Evolutionary conservation across 2,329 filamentous ascomycete species (phyloP).

Genomic region (Diaporthe velutina): DNA sequence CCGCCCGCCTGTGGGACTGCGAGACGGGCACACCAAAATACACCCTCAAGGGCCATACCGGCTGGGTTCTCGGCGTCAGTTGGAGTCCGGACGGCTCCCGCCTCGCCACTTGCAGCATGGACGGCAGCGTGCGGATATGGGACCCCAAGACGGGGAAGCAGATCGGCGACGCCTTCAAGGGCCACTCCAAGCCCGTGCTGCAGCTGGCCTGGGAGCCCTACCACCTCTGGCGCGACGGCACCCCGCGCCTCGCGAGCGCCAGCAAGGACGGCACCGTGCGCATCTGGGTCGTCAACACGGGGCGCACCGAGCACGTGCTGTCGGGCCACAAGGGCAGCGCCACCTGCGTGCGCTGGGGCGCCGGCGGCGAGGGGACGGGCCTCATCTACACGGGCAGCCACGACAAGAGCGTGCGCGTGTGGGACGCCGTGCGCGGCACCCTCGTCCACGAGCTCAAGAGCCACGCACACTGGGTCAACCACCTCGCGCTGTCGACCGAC

Average conservation of each 20-base stretch:
- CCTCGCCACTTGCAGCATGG: slow-evolving; percentile 92
- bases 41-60: slow-evolving; percentile 88
- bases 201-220: slow-evolving; percentile 94
- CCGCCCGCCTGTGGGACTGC: slow-evolving; percentile 93
- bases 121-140: slow-evolving; percentile 92
- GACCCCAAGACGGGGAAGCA: slow-evolving; percentile 84
- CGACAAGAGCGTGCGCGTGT: slow-evolving; percentile 93
- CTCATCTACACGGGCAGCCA: slow-evolving; percentile 87
- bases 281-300: slow-evolving; percentile 86
- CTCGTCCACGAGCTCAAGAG: slow-evolving; percentile 82
- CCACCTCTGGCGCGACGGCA: slow-evolving; percentile 81
- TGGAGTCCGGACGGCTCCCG: slow-evolving; percentile 88
- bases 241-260: slow-evolving; percentile 84
- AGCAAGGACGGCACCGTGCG: slow-evolving; percentile 92
- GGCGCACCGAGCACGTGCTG: slow-evolving; percentile 83
- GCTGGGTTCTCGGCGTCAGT: slow-evolving; percentile 89
- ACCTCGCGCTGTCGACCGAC: slow-evolving; percentile 92
- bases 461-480: slow-evolving; percentile 96
- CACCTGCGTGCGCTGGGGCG: slow-evolving; percentile 91
- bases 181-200: slow-evolving; percentile 91
- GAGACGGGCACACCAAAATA: slow-evolving; percentile 91
- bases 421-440: slow-evolving; percentile 84
- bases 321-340: slow-evolving; percentile 91
- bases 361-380: slow-evolving; percentile 71
- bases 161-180: slow-evolving; percentile 79